Conservation (phyloP, 2,329 filamentous ascomycete genomes). For the Cladosporium cucumerinum region DNA sequence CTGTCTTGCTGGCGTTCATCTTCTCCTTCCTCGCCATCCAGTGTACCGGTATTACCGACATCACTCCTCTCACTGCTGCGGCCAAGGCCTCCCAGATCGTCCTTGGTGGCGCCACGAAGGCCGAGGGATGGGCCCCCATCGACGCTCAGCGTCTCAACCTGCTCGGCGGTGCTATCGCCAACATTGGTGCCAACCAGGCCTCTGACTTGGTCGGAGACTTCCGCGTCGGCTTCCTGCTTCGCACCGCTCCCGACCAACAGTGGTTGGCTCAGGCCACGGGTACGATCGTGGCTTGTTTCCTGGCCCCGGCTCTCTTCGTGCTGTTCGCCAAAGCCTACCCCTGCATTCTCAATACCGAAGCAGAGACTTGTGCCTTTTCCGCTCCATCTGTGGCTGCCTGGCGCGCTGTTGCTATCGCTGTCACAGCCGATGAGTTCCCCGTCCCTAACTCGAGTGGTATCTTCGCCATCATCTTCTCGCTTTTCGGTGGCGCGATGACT, state of each 20-base stretch:
- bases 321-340: constrained; percentile 67
- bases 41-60: constrained; percentile 53
- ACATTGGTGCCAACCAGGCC: constrained; percentile 40
- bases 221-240: constrained; percentile 64
- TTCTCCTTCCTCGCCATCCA: constrained; percentile 62
- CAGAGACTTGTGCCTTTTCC: constrained; percentile 55
- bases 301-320: constrained; percentile 65
- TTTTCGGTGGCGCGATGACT: constrained; percentile 52
- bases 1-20: constrained; percentile 56
- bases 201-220: constrained; percentile 60
- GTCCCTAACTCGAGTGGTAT: constrained; percentile 56
- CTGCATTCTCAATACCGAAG: constrained; percentile 55
- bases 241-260: constrained; percentile 62
- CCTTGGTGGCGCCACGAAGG: constrained; percentile 61
- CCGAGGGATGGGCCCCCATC: constrained; percentile 47
- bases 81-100: constrained; percentile 68
- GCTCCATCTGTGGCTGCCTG: constrained; percentile 64
- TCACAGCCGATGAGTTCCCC: constrained; percentile 55
- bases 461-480: constrained; percentile 55
- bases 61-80: constrained; percentile 63
- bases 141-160: constrained; percentile 64
- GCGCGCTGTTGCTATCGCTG: constrained; percentile 62
- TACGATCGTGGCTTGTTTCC: constrained; percentile 61
- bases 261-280: constrained; percentile 64
- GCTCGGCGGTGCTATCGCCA: constrained; percentile 54